Conservation (phyloP, 345 rosid genomes). For the Raphanus sativus region DNA sequence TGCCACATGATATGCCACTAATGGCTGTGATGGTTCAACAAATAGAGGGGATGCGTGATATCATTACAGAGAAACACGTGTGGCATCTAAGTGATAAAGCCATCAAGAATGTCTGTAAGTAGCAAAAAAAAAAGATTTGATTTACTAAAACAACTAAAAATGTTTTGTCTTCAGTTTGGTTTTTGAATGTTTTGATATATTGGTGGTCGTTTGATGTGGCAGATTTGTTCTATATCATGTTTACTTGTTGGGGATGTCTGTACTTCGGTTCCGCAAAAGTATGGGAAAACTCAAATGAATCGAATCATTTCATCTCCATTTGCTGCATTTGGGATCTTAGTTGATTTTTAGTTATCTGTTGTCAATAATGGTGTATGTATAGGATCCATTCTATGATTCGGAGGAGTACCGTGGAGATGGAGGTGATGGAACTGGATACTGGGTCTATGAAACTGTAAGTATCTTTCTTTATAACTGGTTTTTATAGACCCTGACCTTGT, state of each 20-base stretch:
- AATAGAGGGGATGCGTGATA: slow-evolving; percentile 65
- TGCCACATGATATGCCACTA: slow-evolving; percentile 66
- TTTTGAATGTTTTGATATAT: not conserved
- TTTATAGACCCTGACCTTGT: not conserved
- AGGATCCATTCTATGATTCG: slow-evolving; percentile 96
- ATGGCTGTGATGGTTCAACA: slow-evolving; percentile 89
- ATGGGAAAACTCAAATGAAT: slow-evolving; percentile 16
- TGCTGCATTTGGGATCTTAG: not conserved
- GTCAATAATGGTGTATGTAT: not conserved
- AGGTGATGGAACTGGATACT: slow-evolving; percentile 89
- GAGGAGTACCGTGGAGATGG: slow-evolving; percentile 81
- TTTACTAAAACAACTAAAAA: not conserved
- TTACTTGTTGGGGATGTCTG: slow-evolving; percentile 90
- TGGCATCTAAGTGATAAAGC: slow-evolving; percentile 86
- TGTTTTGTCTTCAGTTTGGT: not conserved
- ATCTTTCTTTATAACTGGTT: not conserved
- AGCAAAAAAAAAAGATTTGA: too few species aligned
- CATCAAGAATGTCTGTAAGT: slow-evolving; percentile 80
- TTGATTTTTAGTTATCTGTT: not conserved
- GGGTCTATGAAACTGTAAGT: slow-evolving; percentile 82
- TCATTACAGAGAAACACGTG: slow-evolving; percentile 63
- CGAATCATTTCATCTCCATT: not conserved
- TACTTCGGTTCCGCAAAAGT: slow-evolving; percentile 83
- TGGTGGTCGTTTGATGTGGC: slow-evolving; percentile 9
- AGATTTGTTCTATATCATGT: slow-evolving; percentile 89